Conservation (phyloP, 2,329 filamentous ascomycete genomes). For the Epicoccum sorghinum region DNA sequence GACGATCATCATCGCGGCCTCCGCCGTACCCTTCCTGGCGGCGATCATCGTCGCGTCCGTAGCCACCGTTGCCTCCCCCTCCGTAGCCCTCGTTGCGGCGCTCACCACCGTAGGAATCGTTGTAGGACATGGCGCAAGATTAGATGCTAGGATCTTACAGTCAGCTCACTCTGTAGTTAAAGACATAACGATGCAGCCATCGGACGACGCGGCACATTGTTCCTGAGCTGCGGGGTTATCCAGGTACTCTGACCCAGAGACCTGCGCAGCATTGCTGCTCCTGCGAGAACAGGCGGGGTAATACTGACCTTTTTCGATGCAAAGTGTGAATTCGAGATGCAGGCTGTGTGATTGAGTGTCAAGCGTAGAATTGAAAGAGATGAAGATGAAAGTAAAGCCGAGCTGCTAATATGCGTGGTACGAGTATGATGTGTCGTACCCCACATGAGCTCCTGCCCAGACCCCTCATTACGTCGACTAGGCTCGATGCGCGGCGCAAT, state of each 20-base stretch:
- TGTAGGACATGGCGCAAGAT: conserved; percentile 31
- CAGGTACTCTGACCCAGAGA: neutral
- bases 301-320: neutral
- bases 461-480: conserved; percentile 5
- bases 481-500: neutral
- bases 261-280: too few species aligned
- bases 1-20: neutral
- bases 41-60: conserved; percentile 24
- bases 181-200: neutral
- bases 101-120: conserved; percentile 27
- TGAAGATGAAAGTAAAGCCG: neutral
- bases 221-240: neutral
- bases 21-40: conserved; percentile 17
- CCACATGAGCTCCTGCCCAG: conserved; percentile 11
- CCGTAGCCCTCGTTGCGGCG: conserved; percentile 23
- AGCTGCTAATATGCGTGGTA: neutral
- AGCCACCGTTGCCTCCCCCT: conserved; percentile 21
- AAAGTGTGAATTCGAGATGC: neutral
- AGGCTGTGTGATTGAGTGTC: neutral
- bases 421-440: conserved; percentile 11
- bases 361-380: neutral
- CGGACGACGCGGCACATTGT: neutral
- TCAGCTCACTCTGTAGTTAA: neutral
- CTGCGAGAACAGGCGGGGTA: too few species aligned
- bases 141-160: neutral